A percentile compares a stretch with the other conserved stretches of the same genome.
Conservation (phyloP, 768 basidiomycete genomes). For the Collybia mongolica region DNA sequence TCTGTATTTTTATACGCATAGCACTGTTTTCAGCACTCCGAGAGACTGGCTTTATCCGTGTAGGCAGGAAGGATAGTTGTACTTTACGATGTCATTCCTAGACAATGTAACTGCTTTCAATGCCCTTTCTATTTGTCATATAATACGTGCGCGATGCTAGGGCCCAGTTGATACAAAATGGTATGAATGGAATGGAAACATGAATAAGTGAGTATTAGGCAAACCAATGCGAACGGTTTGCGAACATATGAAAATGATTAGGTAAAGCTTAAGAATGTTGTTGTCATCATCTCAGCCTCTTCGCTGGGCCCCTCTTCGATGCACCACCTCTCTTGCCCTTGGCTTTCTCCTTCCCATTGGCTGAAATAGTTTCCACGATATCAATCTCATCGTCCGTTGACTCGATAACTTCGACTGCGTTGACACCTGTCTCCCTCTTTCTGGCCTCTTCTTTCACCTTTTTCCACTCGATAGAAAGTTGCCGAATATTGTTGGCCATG, state of each 20-base stretch:
- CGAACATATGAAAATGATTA: not conserved
- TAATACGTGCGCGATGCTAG: too few species aligned
- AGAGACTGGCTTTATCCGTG: too few species aligned
- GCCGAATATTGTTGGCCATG: slow-evolving; percentile 37
- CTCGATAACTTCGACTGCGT: slow-evolving; percentile 24
- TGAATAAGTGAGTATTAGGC: too few species aligned
- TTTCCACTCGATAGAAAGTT: slow-evolving; percentile 57
- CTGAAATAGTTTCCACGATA: slow-evolving; percentile 32
- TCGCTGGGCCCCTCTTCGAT: slow-evolving; percentile 6
- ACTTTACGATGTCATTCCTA: too few species aligned
- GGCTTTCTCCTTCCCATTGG: slow-evolving; percentile 8
- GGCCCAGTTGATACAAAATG: too few species aligned
- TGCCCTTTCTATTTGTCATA: too few species aligned
- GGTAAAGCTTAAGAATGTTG: too few species aligned
- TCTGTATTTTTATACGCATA: slow-evolving; percentile 2
- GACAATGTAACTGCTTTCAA: too few species aligned
- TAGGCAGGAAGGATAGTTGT: too few species aligned
- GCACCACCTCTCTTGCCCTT: slow-evolving; percentile 10
- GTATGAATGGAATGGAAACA: too few species aligned
- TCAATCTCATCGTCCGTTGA: slow-evolving; percentile 43
- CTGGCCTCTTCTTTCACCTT: slow-evolving; percentile 35
- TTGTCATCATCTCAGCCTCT: not conserved
- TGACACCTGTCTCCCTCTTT: slow-evolving; percentile 29
- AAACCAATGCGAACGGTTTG: slow-evolving; percentile 1
- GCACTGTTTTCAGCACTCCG: too few species aligned